A percentile compares a stretch with the other conserved stretches of the same genome.
phyloP scores from a whole-genome alignment of 2,329 filamentous ascomycete genomes.

The Aplosporella prunicola region DNA sequence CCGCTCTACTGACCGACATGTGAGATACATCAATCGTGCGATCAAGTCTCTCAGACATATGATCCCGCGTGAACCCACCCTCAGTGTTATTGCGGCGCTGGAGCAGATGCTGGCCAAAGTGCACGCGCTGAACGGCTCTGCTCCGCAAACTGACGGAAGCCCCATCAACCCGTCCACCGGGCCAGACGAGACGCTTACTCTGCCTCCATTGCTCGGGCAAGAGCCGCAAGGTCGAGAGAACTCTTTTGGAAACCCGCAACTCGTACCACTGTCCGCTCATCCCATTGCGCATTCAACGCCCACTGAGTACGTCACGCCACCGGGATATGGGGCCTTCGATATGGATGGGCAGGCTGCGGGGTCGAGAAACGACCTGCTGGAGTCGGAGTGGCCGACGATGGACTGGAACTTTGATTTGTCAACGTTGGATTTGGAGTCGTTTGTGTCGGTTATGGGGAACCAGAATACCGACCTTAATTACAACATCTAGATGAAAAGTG shows the following conservation, averaged over 20 bases:
- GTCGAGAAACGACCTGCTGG: conserved; percentile 4
- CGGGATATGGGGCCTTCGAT: too few species aligned
- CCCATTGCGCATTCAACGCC: too few species aligned
- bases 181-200: too few species aligned
- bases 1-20: conserved; percentile 4
- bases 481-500: too few species aligned
- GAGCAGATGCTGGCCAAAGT: conserved; percentile 6
- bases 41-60: conserved; percentile 6
- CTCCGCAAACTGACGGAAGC: background rate
- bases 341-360: too few species aligned
- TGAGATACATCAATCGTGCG: conserved; percentile 7
- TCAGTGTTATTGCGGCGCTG: conserved; percentile 8
- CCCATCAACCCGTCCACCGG: background rate
- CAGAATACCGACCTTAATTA: too few species aligned
- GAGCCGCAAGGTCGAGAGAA: too few species aligned
- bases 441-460: conserved; percentile 10
- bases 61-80: conserved; percentile 1
- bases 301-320: too few species aligned
- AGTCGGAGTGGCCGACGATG: conserved; percentile 6
- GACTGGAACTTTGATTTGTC: conserved; percentile 11
- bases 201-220: too few species aligned
- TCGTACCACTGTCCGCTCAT: too few species aligned
- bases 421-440: conserved; percentile 8
- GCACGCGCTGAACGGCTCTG: conserved; percentile 3
- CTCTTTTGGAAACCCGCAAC: too few species aligned